These are phyloP conservation scores for Knoxdaviesia capensis DNA, from an alignment of 2,329 filamentous ascomycete species.

Conservation along the genomic window DNA sequence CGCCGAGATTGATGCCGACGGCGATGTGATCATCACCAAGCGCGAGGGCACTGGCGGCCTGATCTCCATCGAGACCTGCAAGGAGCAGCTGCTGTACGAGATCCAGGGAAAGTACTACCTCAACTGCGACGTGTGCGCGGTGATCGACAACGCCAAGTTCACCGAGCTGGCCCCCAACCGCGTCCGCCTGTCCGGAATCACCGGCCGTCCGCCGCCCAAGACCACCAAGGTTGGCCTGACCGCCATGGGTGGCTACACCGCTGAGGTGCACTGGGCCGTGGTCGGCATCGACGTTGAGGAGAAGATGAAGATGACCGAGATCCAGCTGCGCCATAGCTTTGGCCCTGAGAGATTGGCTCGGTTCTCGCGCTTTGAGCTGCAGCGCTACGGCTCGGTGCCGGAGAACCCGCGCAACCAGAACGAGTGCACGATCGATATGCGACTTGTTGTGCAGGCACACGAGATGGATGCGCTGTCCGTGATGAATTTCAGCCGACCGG, in stretches of 20 bases:
- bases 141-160: constrained; percentile 19
- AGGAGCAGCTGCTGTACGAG: constrained; percentile 22
- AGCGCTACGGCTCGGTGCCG: constrained; percentile 15
- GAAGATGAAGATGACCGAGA: constrained; percentile 22
- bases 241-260: constrained; percentile 21
- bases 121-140: constrained; percentile 22
- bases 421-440: constrained; percentile 25
- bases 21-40: constrained; percentile 15
- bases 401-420: constrained; percentile 21
- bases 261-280: constrained; percentile 22
- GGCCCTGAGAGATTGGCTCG: constrained; percentile 9
- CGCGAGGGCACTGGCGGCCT: constrained; percentile 14
- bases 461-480: constrained; percentile 14
- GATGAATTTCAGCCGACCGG: constrained; percentile 16
- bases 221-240: constrained; percentile 22
- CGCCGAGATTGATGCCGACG: constrained; percentile 15
- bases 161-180: constrained; percentile 14
- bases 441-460: constrained; percentile 24
- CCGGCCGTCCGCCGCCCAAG: constrained; percentile 11
- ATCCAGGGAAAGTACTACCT: constrained; percentile 22
- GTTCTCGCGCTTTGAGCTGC: constrained; percentile 14
- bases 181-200: constrained; percentile 10
- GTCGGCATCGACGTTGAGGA: constrained; percentile 20
- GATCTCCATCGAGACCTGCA: constrained; percentile 15
- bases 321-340: constrained; percentile 15